Percentiles rank a stretch among this genome's conserved stretches.
phyloP scores from a whole-genome alignment of 495 filamentous ascomycete species.

The Penicillium flavigenum region DNA sequence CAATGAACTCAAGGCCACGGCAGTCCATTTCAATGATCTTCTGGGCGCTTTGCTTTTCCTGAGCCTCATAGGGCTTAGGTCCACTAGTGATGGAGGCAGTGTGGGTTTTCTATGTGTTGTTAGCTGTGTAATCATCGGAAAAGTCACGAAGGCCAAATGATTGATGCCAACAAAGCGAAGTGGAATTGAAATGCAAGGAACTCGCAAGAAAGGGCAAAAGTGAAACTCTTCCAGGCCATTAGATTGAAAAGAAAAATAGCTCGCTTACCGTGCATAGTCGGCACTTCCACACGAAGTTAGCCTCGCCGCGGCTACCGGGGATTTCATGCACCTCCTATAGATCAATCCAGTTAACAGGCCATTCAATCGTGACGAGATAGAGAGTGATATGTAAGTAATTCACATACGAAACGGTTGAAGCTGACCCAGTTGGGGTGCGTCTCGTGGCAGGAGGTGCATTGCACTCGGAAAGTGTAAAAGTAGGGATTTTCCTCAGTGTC shows the following conservation, averaged over 20 bases:
- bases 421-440: conserved; percentile 83
- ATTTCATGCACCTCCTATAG: conserved; percentile 80
- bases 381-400: background rate
- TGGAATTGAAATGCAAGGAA: background rate
- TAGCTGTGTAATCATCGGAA: background rate
- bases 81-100: conserved; percentile 68
- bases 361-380: background rate
- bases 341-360: background rate
- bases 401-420: conserved; percentile 82
- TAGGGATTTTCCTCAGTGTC: conserved; percentile 80
- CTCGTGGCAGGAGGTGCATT: conserved; percentile 94
- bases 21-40: conserved; percentile 90
- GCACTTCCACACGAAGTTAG: conserved; percentile 98
- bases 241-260: background rate
- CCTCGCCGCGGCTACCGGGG: conserved; percentile 87
- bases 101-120: conserved; percentile 54
- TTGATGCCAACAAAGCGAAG: background rate
- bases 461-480: conserved; percentile 94
- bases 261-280: conserved; percentile 76
- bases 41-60: conserved; percentile 62
- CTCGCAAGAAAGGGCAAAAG: background rate
- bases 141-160: background rate
- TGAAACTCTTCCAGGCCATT: no score
- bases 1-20: conserved; percentile 85
- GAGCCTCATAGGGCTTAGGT: conserved; percentile 64